Conservation (phyloP, 768 basidiomycete species). For the Phaeotremella skinneri region DNA sequence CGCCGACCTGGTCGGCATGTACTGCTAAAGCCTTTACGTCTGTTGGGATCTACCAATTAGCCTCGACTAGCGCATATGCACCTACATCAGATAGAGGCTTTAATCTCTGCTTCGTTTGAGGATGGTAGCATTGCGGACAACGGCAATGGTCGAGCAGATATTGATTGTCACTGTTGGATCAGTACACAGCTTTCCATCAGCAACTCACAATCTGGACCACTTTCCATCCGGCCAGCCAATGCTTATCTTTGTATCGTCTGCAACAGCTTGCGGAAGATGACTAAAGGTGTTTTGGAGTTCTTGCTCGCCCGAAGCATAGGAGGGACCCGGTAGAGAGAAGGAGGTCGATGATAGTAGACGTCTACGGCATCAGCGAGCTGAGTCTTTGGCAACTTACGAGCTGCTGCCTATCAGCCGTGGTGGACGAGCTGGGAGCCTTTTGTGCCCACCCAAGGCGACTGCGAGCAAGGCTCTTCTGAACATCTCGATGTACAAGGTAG, state of each 20-base stretch:
- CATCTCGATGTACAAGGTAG: too few relatives aligned
- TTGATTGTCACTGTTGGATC: slow-evolving; percentile 68
- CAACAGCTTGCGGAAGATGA: not conserved
- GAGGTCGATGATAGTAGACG: too few relatives aligned
- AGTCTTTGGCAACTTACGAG: too few relatives aligned
- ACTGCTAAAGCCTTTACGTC: slow-evolving; percentile 67
- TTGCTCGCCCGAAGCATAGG: not conserved
- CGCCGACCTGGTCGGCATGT: slow-evolving; percentile 61
- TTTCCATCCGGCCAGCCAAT: slow-evolving; percentile 70
- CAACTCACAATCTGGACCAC: slow-evolving; percentile 74
- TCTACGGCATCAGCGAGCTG: too few relatives aligned
- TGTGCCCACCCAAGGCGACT: too few relatives aligned
- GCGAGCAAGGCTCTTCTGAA: too few relatives aligned
- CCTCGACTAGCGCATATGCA: not conserved
- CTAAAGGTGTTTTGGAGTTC: not conserved
- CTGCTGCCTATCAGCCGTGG: too few relatives aligned
- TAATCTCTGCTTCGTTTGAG: slow-evolving; percentile 83
- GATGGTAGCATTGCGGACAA: slow-evolving; percentile 80
- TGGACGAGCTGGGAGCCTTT: too few relatives aligned
- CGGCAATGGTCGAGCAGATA: slow-evolving; percentile 93
- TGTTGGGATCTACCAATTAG: slow-evolving; percentile 63
- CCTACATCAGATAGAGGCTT: slow-evolving; percentile 77
- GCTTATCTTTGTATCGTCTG: slow-evolving; percentile 53
- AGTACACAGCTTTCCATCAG: not conserved
- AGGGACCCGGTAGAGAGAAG: not conserved